These are phyloP conservation scores for Vinca minor DNA, from an alignment of 257 asterid genomes.

Conservation along the genomic window DNA sequence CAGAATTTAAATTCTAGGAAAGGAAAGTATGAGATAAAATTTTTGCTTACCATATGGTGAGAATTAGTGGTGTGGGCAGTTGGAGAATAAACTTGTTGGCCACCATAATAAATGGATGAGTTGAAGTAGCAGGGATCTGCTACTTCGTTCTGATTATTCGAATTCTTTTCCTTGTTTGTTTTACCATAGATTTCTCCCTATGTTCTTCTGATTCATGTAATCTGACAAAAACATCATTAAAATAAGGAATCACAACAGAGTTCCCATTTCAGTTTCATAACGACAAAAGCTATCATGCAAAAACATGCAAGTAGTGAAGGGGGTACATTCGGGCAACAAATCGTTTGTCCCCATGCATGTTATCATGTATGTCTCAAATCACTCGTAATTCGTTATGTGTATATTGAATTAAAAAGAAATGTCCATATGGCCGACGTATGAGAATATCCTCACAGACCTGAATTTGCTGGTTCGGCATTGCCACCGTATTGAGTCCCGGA, in stretches of 20 bases:
- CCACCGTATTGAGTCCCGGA: constrained; percentile 16
- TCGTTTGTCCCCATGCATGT: too few species aligned
- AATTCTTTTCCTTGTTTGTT: constrained; percentile 22
- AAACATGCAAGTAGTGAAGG: too few species aligned
- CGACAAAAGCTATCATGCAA: too few species aligned
- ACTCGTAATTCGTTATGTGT: too few species aligned
- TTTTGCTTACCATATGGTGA: constrained; percentile 31
- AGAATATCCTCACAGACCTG: constrained; percentile 27
- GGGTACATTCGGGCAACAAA: too few species aligned
- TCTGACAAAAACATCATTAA: constrained; percentile 26
- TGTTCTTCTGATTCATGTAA: constrained; percentile 22
- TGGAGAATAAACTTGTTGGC: constrained; percentile 60
- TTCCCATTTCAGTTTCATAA: background rate
- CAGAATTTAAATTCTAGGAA: too few species aligned
- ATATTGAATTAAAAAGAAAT: too few species aligned
- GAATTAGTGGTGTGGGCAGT: constrained; percentile 24
- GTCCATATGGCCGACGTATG: too few species aligned
- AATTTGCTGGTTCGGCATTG: constrained; percentile 23
- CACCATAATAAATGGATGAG: constrained; percentile 79
- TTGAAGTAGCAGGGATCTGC: constrained; percentile 59
- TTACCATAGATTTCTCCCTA: constrained; percentile 15
- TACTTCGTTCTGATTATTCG: constrained; percentile 27
- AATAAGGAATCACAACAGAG: background rate
- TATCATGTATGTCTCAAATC: too few species aligned
- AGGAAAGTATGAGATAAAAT: too few species aligned